Base-by-base conservation (phyloP, 805 yeast genomes). In the Zygoascus ofunaensis region DNA sequence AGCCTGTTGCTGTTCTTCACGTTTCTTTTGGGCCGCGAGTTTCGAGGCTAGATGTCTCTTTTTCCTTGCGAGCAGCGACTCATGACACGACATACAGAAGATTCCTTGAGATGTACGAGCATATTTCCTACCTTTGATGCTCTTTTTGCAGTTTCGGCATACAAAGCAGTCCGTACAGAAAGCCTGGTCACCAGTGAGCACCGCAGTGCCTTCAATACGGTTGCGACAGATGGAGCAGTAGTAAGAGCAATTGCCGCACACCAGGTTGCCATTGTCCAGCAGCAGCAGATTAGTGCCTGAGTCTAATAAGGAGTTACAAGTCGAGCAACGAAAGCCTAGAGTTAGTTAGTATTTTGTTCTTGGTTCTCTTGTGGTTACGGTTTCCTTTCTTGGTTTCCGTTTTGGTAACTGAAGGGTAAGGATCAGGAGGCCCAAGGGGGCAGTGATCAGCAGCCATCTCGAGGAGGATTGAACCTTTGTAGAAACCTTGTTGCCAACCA, bases 61-160 rank as follows among this genome's bases (percentile, higher is more conserved):
- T 65, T 87, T 81, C 58, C 80, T 81, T 37, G 81, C 87, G 59
- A 89, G 64, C 48, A 90, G 66, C 52, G 79, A 75, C 57, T 86
- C 89, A 64, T 92, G 97, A 62, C 98, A 90, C 23, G 74, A 70
- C 86, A 89, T 86, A 64, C 98, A 90, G 59, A 87, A 89, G 37
- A 90, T 68, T 0, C 97, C 97, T 56, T 84, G 89, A 35, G 89
- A 80, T 0, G 97, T 90, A 58, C 95, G 74, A 14, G 97, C 97
- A 61, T 92, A 92, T 52, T 87, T 73, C 52, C 89, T 68, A 63
- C 90, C 95, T 57, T 83, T 94, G 49, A 90, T 90, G 46, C 81
- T 80, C 49, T 76, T 76, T 60, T 82, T 80, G 67, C 98, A 90
- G 54, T 85, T 80, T 41, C 90, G 77, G 63, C 98, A 90, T 55